Base-by-base conservation (phyloP, 1,284 basidiomycete species). In the Marasmius sp. region DNA sequence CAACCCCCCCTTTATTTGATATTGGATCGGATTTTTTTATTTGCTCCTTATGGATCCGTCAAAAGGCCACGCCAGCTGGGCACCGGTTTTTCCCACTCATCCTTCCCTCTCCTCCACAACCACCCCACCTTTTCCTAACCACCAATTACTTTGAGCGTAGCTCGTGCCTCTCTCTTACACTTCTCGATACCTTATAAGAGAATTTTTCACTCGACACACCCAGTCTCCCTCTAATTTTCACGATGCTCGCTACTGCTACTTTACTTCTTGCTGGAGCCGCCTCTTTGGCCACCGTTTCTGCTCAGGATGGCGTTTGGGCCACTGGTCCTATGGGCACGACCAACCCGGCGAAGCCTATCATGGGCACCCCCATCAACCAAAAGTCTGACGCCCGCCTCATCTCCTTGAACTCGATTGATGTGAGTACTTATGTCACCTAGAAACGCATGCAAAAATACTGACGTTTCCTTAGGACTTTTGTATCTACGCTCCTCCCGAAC, bases 341-440 rank as follows among this genome's bases (percentile, higher is more conserved):
- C 11, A 79, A 80, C 64, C 78, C 77, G 9, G 76, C 77, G 16
- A 59, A 68, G 51, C 69, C 78, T 2, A 78, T 76, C 0, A 62
- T 75, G 57, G 75, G 74, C 4, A 78, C 77, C 14, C 22, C 69
- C 1, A 74, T 80, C 45, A 77, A 80, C 72, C 78, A 80, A 64
- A 75, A 68, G 1, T 79, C 77, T 41, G 65, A 71, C 60, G 69
- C 77, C 1, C 70, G 78, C 14, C 67, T 80, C 12, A 61, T 80
- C 11, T 72, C 72, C 36, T 60, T 75, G n/a, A 79, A 79, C 66
- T 72, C 75, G 7, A 65, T 80, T 50, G 77, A 80, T 62, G 75
- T 77, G 59, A 39, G 68, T 59, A 8, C 43, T 54, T 54, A n/a
- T 37, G 11, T 34, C 18, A 16, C 41, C 22, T 33, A 37, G 59